Conservation (phyloP, 352 stramenopile genomes). For the Globisporangium polare region DNA sequence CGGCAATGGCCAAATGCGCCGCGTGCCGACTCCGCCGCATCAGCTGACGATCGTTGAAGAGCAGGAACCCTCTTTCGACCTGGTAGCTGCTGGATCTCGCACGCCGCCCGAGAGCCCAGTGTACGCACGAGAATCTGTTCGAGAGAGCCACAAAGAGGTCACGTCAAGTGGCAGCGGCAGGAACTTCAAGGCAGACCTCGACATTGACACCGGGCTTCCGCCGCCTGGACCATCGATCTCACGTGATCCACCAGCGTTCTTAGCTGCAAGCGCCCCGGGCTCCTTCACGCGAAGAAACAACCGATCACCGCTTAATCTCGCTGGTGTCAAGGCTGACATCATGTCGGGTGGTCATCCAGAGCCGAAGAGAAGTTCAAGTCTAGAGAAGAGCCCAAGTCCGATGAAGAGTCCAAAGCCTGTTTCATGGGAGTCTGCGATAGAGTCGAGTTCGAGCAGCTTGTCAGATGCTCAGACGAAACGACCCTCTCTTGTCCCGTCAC, state of each 20-base stretch:
- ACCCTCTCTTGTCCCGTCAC: not conserved
- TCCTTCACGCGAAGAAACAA: not conserved
- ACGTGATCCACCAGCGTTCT: not conserved
- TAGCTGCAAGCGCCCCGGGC: not conserved
- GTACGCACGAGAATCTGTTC: slow-evolving; percentile 5
- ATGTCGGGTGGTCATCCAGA: slow-evolving; percentile 9
- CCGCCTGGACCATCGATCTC: not conserved
- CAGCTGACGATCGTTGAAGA: slow-evolving; percentile 10
- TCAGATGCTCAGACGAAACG: not conserved
- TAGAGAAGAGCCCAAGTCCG: not conserved
- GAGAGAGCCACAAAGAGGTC: slow-evolving; percentile 1
- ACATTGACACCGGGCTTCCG: slow-evolving; percentile 12
- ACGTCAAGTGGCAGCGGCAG: not conserved
- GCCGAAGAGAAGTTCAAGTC: not conserved
- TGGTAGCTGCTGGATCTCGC: not conserved
- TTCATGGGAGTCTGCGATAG: not conserved
- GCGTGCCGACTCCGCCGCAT: slow-evolving; percentile 11
- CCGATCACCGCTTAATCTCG: slow-evolving; percentile 12
- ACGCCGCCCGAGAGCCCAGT: slow-evolving; percentile 14
- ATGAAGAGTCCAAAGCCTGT: not conserved
- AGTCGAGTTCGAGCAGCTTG: not conserved
- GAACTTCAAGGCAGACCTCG: slow-evolving; percentile 9
- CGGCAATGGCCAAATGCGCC: not conserved
- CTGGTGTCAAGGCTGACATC: slow-evolving; percentile 8
- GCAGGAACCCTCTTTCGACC: not conserved